These are phyloP conservation scores for Cyclotella atomus DNA, from an alignment of 108 stramenopile species.

Conservation along the genomic window DNA sequence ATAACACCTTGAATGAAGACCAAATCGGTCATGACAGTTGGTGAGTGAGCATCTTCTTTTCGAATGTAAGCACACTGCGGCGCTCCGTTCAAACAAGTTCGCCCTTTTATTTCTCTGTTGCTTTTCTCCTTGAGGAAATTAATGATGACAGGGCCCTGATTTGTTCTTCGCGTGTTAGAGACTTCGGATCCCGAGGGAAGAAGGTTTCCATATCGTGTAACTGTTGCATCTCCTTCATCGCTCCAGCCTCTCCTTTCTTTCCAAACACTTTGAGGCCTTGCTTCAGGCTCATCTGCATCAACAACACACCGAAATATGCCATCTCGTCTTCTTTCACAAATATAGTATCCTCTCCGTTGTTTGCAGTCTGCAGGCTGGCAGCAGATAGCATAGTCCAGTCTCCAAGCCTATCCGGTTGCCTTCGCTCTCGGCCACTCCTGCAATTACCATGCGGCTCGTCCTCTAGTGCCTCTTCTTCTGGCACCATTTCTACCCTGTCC, in stretches of 20 bases:
- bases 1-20: background rate
- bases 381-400: background rate
- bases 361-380: background rate
- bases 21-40: background rate
- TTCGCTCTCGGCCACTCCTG: background rate
- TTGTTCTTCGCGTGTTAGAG: conserved; percentile 37
- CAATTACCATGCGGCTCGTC: background rate
- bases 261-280: conserved; percentile 48
- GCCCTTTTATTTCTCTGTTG: conserved; percentile 43
- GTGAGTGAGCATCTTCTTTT: conserved; percentile 9
- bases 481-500: background rate
- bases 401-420: too few species aligned
- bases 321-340: background rate
- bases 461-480: background rate
- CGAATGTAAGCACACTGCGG: conserved; percentile 9
- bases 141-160: conserved; percentile 40
- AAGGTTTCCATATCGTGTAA: conserved; percentile 40
- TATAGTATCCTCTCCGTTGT: background rate
- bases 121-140: conserved; percentile 55
- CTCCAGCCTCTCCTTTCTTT: conserved; percentile 28
- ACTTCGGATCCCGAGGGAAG: conserved; percentile 14
- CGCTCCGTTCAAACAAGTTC: conserved; percentile 31
- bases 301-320: background rate
- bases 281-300: conserved; percentile 10
- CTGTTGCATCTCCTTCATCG: conserved; percentile 49